These are phyloP conservation scores for Vanderwaltozyma verrucispora DNA, from an alignment of 805 yeast species.

Conservation along the genomic window DNA sequence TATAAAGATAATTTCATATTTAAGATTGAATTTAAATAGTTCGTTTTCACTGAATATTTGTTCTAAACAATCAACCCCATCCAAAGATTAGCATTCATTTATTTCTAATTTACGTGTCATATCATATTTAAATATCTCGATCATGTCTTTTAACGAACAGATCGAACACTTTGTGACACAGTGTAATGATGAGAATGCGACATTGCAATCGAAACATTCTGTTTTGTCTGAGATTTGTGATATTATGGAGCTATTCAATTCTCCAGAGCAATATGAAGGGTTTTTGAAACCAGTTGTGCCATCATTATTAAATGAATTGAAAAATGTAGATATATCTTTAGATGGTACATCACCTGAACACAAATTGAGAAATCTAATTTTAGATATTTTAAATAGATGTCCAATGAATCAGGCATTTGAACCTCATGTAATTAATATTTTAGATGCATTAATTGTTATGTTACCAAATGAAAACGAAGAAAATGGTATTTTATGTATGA, in stretches of 20 bases:
- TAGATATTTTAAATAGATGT: constrained; percentile 72
- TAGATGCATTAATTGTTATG: constrained; percentile 46
- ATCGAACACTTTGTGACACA: constrained; percentile 59
- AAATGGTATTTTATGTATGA: constrained; percentile 86
- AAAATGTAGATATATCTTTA: constrained; percentile 65
- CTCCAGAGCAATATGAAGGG: constrained; percentile 70
- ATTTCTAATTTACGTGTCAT: too few species aligned
- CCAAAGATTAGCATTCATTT: too few species aligned
- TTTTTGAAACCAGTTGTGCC: constrained; percentile 66
- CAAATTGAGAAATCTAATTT: constrained; percentile 61
- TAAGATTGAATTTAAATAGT: too few species aligned
- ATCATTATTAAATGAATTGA: constrained; percentile 50
- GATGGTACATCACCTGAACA: constrained; percentile 56
- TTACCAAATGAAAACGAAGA: constrained; percentile 83
- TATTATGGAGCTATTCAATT: constrained; percentile 72
- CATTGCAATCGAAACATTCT: constrained; percentile 52
- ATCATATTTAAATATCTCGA: too few species aligned
- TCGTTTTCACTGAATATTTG: too few species aligned
- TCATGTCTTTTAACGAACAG: constrained; percentile 37
- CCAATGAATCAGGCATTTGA: constrained; percentile 76
- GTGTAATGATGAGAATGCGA: constrained; percentile 44
- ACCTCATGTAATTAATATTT: constrained; percentile 51
- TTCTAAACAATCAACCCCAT: too few species aligned
- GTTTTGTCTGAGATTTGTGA: constrained; percentile 77
- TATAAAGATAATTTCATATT: too few species aligned